Conservation (phyloP, 2,329 filamentous ascomycete genomes). For the Alternaria rosae region DNA sequence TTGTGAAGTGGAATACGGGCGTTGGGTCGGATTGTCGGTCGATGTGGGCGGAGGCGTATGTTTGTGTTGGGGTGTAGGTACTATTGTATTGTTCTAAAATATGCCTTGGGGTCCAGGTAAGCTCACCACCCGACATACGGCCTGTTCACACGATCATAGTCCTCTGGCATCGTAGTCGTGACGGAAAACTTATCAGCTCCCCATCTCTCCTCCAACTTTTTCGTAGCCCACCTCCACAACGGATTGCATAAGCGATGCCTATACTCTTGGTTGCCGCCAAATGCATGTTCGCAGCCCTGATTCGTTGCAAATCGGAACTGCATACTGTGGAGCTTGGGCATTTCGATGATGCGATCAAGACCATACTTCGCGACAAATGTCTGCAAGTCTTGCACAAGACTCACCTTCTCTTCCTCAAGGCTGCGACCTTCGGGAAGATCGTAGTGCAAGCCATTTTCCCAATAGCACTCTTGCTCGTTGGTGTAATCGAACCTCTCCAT, state of each 20-base stretch:
- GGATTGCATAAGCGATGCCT: neutral
- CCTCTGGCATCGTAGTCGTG: neutral
- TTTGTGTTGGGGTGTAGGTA: no score
- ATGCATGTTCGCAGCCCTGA: neutral
- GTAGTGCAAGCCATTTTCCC: neutral
- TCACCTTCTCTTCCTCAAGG: neutral
- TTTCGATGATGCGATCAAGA: neutral
- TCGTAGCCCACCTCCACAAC: neutral
- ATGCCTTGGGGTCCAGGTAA: neutral
- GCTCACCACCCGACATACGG: neutral
- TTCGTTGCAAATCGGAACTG: neutral
- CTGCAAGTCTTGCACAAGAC: neutral
- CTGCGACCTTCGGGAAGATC: neutral
- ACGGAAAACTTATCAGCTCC: neutral
- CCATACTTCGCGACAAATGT: neutral
- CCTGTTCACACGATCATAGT: neutral
- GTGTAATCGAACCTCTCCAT: neutral
- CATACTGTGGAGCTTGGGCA: neutral
- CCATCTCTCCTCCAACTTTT: neutral
- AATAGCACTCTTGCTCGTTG: neutral
- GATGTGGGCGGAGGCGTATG: no score
- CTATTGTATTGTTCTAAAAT: no score
- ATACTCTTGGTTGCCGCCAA: neutral
- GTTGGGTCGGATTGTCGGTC: no score
- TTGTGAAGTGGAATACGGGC: conserved; percentile 25